Evolutionary conservation across 306 rosid species (phyloP), one percentile per base, ranked within the genome.

Genomic region (Comarum palustre): DNA sequence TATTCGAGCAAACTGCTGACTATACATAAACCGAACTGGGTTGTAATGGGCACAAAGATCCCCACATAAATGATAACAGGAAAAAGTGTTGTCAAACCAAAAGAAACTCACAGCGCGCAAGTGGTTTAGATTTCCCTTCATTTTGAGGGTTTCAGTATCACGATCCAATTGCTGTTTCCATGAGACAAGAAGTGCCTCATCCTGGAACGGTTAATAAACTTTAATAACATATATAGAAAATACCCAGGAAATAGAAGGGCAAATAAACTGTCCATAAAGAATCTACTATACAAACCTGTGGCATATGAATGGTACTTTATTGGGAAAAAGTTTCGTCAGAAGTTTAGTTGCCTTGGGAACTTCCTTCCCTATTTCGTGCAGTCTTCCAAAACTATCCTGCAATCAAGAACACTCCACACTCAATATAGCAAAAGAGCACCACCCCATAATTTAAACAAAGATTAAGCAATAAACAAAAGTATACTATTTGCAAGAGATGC

Each of bases 301-400:
- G 99, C 96, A 95, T 74, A 79, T 95, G 96, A 83, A 95, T 86
- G 80, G 86, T 83, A 95, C 97, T 90, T 95, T 95, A 82, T 95
- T 95, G 50, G 99, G 99, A 77, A 95, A 95, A 81, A 95, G 96
- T 84, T 95, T 95, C 25, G 99, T 75, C 80, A 95, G 85, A 51
- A 89, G 89, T 87, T 95, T 95, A 77, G 94, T 88, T 6, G 99
- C 87, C 86, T 95, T 95, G n/a, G 97, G 96, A 65, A 90, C 93
- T 76, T 95, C 99, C 85, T 95, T 92, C 47, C 97, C 99, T 85
- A 94, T 87, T 29, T 95, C 99, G 78, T 95, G 99, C 76, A 95
- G 82, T 81, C 97, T 92, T 82, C 99, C 99, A 73, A 92, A 91
- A 84, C 96, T 90, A 88, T 95, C 99, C 99, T 95, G 96, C 41